Evolutionary conservation across 495 filamentous ascomycete species (phyloP), one percentile per base, ranked within the genome.

Genomic region (Pseudoneurospora amorphoporcata): DNA sequence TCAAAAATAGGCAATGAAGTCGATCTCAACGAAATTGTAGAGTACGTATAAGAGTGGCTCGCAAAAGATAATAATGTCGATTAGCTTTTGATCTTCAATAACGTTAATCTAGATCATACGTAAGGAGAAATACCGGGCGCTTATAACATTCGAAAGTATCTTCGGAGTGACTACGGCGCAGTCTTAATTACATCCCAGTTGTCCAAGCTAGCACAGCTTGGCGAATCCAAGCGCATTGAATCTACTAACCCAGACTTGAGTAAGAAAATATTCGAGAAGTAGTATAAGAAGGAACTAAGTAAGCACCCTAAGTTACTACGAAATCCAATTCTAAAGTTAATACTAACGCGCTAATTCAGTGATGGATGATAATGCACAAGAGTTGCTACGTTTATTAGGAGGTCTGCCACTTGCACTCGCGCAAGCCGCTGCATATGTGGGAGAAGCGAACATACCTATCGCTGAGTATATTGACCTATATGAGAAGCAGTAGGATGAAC

Each of bases 61-160:
- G 69, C 73, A 69, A 72, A 68, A 39, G 70, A 75, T 29, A 76
- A 76, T 8, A 85, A 85, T 73, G 73, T 23, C 38, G 68, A 74
- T 61, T 84, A 81, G 83, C 79, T 85, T 32, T 72, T 84, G 17
- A 75, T 85, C 39, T 80, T 80, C 61, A 82, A 84, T 74, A 85
- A 85, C 73, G 76, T 82, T 65, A 80, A 85, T 74, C 72, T 76
- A 68, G 76, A 78, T 29, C 75, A 71, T 45, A 71, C 79, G 41
- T 72, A 76, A 68, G 74, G 74, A 68, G 68, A 73, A 69, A 73
- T 74, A 74, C 75, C 74, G 72, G 73, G 74, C 70, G 69, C 73
- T 16, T 82, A 81, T 68, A 73, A 84, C 76, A 73, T 83, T 32
- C 73, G 73, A 71, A 72, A 72, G 29, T 85, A 82, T 71, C 77